These are phyloP conservation scores for Ampelomyces quisqualis DNA, from an alignment of 2,329 filamentous ascomycete genomes.

Conservation along the genomic window DNA sequence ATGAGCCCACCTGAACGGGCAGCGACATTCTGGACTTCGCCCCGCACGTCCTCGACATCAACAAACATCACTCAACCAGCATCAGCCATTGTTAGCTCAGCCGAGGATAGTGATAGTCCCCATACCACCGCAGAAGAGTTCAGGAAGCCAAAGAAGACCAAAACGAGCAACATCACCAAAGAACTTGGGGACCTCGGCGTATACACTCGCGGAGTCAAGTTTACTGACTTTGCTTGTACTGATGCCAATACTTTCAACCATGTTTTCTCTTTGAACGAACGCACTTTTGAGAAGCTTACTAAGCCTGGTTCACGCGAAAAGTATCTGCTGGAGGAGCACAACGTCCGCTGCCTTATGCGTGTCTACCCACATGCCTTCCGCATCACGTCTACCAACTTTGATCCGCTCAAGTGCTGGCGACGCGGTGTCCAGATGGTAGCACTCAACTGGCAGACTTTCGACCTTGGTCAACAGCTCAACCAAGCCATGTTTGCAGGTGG, in stretches of 20 bases:
- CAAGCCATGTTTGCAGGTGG: conserved; percentile 96
- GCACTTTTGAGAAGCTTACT: conserved; percentile 78
- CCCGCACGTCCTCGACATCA: conserved; percentile 59
- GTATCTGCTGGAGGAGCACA: conserved; percentile 80
- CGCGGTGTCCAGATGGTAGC: conserved; percentile 97
- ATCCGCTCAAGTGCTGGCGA: conserved; percentile 90
- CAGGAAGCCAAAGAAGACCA: conserved; percentile 62
- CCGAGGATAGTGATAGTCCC: conserved; percentile 75
- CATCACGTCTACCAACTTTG: conserved; percentile 88
- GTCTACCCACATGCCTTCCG: conserved; percentile 86
- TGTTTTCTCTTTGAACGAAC: conserved; percentile 92
- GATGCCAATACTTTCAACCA: conserved; percentile 90
- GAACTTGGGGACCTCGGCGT: conserved; percentile 84
- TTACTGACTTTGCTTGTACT: conserved; percentile 72
- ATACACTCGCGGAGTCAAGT: conserved; percentile 76
- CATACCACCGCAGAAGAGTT: conserved; percentile 56
- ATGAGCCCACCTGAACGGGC: conserved; percentile 54
- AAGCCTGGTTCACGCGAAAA: conserved; percentile 74
- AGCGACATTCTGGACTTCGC: conserved; percentile 50
- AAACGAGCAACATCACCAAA: conserved; percentile 80
- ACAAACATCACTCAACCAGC: conserved; percentile 57
- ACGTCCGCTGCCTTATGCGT: conserved; percentile 81
- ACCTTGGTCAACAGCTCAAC: conserved; percentile 93
- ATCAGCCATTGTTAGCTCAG: conserved; percentile 56
- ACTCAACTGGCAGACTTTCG: conserved; percentile 97